Evolutionary conservation across 1,139 yeast species (phyloP).

Genomic region (Suhomyces ambrosiae): DNA sequence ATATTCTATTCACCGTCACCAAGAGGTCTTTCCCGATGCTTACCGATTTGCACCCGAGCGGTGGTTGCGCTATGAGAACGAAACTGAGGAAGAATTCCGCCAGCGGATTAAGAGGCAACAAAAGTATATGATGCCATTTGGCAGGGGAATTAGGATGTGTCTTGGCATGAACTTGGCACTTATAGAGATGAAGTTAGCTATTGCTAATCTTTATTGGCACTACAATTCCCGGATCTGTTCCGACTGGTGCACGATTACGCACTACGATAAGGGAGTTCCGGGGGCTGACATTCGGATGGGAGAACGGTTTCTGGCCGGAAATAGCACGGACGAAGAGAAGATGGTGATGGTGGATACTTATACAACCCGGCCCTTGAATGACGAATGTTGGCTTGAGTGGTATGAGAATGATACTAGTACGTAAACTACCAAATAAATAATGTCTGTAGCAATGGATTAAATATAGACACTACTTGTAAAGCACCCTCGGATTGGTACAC

Average conservation of each 20-base stretch:
- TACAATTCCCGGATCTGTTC: conserved; percentile 38
- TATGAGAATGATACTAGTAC: conserved; percentile 14
- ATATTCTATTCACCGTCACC: conserved; percentile 61
- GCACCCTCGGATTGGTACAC: no score
- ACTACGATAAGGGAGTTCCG: conserved; percentile 14
- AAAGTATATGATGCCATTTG: conserved; percentile 66
- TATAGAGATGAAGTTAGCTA: conserved; percentile 62
- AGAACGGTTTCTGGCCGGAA: conserved; percentile 18
- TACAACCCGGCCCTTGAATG: conserved; percentile 52
- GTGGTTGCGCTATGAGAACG: conserved; percentile 51
- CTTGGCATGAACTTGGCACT: conserved; percentile 70
- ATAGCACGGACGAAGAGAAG: conserved; percentile 41
- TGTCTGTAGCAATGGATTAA: no score
- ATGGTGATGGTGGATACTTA: conserved; percentile 57
- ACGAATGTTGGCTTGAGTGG: conserved; percentile 56
- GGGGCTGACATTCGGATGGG: conserved; percentile 31
- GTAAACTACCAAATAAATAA: no score
- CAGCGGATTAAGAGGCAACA: conserved; percentile 48
- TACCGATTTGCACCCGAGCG: conserved; percentile 59
- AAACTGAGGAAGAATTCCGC: conserved; percentile 34
- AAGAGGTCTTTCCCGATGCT: conserved; percentile 52
- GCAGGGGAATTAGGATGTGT: conserved; percentile 77
- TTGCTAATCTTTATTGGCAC: conserved; percentile 56
- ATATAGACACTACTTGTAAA: no score
- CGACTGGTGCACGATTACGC: conserved; percentile 46